Base-by-base conservation (phyloP, 2,329 filamentous ascomycete species). In the Coleophoma crateriformis region DNA sequence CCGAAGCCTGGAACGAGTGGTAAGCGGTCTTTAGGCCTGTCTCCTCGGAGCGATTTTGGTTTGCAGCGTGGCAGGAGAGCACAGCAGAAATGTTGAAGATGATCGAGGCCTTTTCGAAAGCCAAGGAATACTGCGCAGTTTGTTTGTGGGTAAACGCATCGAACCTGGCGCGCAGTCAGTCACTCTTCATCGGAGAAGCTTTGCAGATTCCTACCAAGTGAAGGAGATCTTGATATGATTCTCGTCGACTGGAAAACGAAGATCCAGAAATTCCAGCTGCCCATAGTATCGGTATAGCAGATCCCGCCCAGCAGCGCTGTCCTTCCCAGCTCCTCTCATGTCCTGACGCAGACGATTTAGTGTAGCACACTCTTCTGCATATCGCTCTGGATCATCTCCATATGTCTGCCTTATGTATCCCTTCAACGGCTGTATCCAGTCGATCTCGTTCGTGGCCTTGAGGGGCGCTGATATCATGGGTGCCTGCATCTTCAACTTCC, bases 21-120 rank as follows among this genome's bases (percentile, higher is more conserved):
- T 97, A 99, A 15, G 94, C 90, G 13, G 90, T 92, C 73, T 99
- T 99, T 66, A 97, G 80, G 33, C 92, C 92, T 6, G 87, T 80
- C 64, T 99, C 94, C 65, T 97, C 91, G 56, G 88, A 87, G 45
- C 94, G 84, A 59, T 94, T 91, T 71, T 99, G 95, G 64, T 88
- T 81, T 40, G 92, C 90, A 53, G 92, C 94, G 76, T 99, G 90
- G 64, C 92, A 96, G 48, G 92, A 97, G 17, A 99, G 78, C 22
- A 97, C 91, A 58, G 94, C 92, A 35, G 92, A 95, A 58, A 99
- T 99, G 70, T 99, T 99, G 78, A 99, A 99, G 63, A 99, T 96
- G 65, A 99, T 95, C 61, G 92, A 97, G 13, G 94, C 94, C 67
- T 99, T 99, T 69, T 99, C 94, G 67, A 95, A 99, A 44, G 94